Conservation (phyloP, 768 basidiomycete species). For the Boletus subcaerulescens region DNA sequence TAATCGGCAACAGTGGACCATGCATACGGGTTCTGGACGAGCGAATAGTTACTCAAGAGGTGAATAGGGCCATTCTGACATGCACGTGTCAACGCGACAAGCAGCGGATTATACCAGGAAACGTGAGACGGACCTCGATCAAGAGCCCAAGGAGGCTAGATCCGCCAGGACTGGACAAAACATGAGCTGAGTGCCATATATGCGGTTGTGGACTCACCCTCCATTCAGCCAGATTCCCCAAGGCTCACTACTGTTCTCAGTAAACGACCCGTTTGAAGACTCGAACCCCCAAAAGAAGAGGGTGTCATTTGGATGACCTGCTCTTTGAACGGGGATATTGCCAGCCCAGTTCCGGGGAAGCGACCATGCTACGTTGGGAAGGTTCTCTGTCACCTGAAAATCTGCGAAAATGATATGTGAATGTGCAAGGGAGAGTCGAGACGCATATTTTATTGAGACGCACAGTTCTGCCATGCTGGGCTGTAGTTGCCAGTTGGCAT, state of each 20-base stretch:
- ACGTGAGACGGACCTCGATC: slow-evolving; percentile 46
- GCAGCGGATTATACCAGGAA: background rate
- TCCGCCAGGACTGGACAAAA: slow-evolving; percentile 55
- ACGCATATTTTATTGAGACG: slow-evolving; percentile 13
- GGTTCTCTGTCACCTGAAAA: slow-evolving; percentile 51
- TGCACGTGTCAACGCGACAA: background rate
- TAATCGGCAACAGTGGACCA: slow-evolving; percentile 54
- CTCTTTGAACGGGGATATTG: slow-evolving; percentile 60
- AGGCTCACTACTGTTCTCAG: slow-evolving; percentile 41
- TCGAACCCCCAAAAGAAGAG: slow-evolving; percentile 67
- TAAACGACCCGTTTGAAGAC: slow-evolving; percentile 53
- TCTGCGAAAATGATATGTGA: slow-evolving; percentile 35
- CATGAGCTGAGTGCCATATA: background rate
- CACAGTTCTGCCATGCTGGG: slow-evolving; percentile 60
- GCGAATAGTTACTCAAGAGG: slow-evolving; percentile 47
- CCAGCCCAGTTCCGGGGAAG: slow-evolving; percentile 54
- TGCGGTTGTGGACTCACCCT: slow-evolving; percentile 40
- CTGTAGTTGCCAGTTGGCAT: slow-evolving; percentile 47
- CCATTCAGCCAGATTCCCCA: slow-evolving; percentile 77
- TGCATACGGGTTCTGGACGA: slow-evolving; percentile 48
- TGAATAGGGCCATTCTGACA: slow-evolving; percentile 65
- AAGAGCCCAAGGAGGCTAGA: slow-evolving; percentile 63
- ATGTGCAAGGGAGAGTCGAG: background rate
- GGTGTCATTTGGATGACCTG: slow-evolving; percentile 61
- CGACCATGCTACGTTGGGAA: slow-evolving; percentile 58